These are phyloP conservation scores for Euryodendron excelsum DNA, from an alignment of 148 eudicot genomes.

Conservation along the genomic window DNA sequence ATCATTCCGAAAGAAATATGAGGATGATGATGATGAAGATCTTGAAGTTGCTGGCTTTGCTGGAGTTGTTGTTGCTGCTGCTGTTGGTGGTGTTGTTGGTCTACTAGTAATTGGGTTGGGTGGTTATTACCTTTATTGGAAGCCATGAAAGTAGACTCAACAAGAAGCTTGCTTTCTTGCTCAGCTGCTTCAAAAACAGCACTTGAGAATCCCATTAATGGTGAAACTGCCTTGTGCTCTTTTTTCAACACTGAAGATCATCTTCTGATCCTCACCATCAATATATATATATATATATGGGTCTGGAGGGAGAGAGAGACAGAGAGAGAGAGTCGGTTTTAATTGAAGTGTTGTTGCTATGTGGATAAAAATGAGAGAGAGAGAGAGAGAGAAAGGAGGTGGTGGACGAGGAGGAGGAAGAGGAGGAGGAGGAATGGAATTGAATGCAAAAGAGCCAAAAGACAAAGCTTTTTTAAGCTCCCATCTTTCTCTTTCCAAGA, in stretches of 20 bases:
- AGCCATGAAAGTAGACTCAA: conserved; percentile 23
- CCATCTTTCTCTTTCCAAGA: conserved; percentile 20
- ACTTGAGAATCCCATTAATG: conserved; percentile 22
- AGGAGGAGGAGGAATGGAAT: conserved; percentile 23
- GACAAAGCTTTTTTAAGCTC: conserved; percentile 29
- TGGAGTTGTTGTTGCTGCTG: conserved; percentile 4
- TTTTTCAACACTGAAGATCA: conserved; percentile 11
- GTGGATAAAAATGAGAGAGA: neutral
- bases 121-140: conserved; percentile 14
- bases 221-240: neutral
- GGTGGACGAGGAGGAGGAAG: too few species aligned
- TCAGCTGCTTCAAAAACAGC: conserved; percentile 19
- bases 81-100: conserved; percentile 17
- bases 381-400: conserved; percentile 26
- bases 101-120: conserved; percentile 1
- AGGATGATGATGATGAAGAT: conserved; percentile 23
- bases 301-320: conserved; percentile 12
- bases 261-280: conserved; percentile 4
- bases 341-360: conserved; percentile 8
- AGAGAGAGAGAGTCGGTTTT: conserved; percentile 28
- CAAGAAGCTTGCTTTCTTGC: conserved; percentile 18
- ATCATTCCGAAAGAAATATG: conserved; percentile 48
- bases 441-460: conserved; percentile 44
- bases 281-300: neutral
- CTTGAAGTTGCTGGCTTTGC: conserved; percentile 24